Evolutionary conservation across 805 yeast species (phyloP), one percentile per base, ranked within the genome.

Genomic region (Hanseniaspora vineae): DNA sequence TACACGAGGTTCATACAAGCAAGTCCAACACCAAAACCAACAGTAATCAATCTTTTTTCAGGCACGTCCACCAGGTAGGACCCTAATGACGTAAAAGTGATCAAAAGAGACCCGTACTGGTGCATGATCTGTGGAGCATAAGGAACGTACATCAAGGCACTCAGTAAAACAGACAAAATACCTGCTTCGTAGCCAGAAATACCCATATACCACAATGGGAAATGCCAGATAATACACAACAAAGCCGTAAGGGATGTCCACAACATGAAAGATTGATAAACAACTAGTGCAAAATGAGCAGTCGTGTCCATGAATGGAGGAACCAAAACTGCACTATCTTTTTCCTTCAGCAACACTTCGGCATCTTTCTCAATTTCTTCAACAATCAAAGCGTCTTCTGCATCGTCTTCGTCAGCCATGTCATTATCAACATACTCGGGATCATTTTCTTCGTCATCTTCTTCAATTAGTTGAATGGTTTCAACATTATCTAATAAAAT

Each of bases 141-240:
- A 14, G 77, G 71, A 14, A 80, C 53, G 4, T 65, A 64, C 29
- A 83, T 65, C 2, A 84, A 39, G 13, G 80, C 50, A 1, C 95
- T 87, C 2, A 84, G 72, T 11, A 78, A 47, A 37, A 80, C 67
- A 19, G 78, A 66, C 6, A 77, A 59, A 44, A 86, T 70, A 2
- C 79, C 73, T 0, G 83, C 83, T 66, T 92, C 98, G 61, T 84
- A 89, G 3, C 98, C 98, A 1, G 95, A 84, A 42, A 92, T 82
- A 6, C 97, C 97, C 97, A 92, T 88, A 60, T 84, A 77, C 98
- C 98, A 92, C 52, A 92, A 70, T 11, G 98, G 98, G 72, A 92
- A 92, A 68, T 85, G 86, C 98, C 98, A 92, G 45, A 92, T 80
- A 58, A 92, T 80, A 49, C 92, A 74, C 42, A 87, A 82, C 50